These are phyloP conservation scores for Leishmania major DNA, from an alignment of 208 protist genomes.

Conservation along the genomic window DNA sequence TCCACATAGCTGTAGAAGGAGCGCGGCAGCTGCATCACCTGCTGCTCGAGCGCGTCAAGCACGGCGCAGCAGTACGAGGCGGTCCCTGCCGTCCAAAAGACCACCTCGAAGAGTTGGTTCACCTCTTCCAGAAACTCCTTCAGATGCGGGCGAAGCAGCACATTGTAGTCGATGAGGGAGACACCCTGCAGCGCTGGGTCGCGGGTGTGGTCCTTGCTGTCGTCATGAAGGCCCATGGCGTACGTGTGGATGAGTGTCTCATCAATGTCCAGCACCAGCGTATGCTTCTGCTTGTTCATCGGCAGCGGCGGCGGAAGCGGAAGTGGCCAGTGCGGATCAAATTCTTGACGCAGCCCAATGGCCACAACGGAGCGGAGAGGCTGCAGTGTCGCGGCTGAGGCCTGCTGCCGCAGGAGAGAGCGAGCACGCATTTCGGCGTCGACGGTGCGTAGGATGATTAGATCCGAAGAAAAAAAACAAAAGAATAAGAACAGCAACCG, in stretches of 20 bases:
- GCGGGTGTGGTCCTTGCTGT: constrained; percentile 9
- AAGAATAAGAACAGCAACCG: background rate
- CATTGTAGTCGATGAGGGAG: constrained; percentile 45
- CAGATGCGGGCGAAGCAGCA: constrained; percentile 69
- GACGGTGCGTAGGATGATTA: background rate
- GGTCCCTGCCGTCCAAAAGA: constrained; percentile 89
- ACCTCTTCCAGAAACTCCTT: constrained; percentile 78
- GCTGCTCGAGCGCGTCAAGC: constrained; percentile 72
- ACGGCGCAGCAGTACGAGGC: constrained; percentile 85
- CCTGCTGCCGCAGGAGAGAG: constrained; percentile 18
- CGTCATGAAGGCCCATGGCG: constrained; percentile 44
- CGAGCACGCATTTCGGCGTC: constrained; percentile 17
- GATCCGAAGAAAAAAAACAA: background rate
- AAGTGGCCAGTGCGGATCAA: constrained; percentile 67
- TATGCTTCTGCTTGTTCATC: constrained; percentile 50
- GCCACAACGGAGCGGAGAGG: constrained; percentile 49
- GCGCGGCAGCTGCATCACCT: constrained; percentile 71
- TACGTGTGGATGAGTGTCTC: constrained; percentile 83
- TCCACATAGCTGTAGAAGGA: constrained; percentile 76
- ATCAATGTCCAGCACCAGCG: constrained; percentile 90
- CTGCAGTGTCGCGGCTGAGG: constrained; percentile 17
- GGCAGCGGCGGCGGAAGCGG: constrained; percentile 65
- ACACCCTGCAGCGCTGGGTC: constrained; percentile 24
- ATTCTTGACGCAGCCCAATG: constrained; percentile 52
- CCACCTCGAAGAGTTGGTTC: constrained; percentile 79